These are phyloP conservation scores for Diplodia seriata DNA, from an alignment of 2,329 filamentous ascomycete species.

Conservation along the genomic window DNA sequence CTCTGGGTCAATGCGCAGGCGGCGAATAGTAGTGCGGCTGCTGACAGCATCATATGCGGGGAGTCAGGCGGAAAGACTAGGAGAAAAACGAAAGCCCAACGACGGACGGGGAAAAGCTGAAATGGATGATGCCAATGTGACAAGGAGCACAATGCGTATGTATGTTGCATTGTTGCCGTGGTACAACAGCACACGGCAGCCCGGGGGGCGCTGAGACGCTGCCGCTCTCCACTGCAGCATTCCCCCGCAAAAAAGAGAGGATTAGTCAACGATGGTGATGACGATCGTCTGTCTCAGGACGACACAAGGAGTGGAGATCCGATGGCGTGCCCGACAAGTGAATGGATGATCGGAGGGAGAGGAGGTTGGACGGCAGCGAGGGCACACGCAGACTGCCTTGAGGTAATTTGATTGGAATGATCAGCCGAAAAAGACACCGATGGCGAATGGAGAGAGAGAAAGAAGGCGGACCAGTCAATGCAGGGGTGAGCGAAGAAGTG, in stretches of 20 bases:
- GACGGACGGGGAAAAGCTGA: neutral
- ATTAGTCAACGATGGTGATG: neutral
- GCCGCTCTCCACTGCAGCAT: neutral
- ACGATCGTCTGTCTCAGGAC: slow-evolving; percentile 4
- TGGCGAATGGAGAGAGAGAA: neutral
- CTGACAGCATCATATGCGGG: neutral
- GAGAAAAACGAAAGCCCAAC: neutral
- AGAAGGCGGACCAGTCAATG: neutral
- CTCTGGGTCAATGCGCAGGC: neutral
- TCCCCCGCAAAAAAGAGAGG: neutral
- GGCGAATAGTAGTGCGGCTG: neutral
- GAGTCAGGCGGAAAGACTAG: neutral
- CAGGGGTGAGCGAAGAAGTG: slow-evolving; percentile 1
- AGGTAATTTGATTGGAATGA: neutral
- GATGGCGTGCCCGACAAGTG: neutral
- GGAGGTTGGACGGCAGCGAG: neutral
- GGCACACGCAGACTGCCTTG: neutral
- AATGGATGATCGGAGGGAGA: neutral
- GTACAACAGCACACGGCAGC: neutral
- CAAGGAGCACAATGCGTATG: neutral
- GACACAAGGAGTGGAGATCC: neutral
- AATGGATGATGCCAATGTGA: neutral
- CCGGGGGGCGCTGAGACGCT: neutral
- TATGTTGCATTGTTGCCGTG: neutral
- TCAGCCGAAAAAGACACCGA: neutral